Evolutionary conservation across 805 yeast genomes (phyloP), one percentile per base, ranked within the genome.

Genomic region (Metschnikowia matae): DNA sequence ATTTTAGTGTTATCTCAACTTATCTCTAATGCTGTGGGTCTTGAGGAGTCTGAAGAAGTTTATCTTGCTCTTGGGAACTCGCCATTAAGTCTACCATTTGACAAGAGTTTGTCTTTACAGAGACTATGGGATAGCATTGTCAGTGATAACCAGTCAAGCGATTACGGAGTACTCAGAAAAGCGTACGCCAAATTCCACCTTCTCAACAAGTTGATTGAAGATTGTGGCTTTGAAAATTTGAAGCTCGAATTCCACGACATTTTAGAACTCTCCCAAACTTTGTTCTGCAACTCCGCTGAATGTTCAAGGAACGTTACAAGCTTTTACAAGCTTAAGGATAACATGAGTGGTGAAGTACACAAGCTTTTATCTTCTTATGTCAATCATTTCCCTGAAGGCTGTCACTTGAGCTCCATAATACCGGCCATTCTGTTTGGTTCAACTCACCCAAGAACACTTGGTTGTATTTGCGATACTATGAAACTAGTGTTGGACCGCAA

Each of bases 271-370:
- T 54, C 59, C 13, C 37, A 48, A 4, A 37, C 29, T 4, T 40
- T 68, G 6, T 56, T 68, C 29, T 36, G 32, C n/a, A 62, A 62
- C 32, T 52, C 69, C 0, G 36, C 50, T 6, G 58, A 54, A 18
- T 53, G 60, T 17, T 46, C 64, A 15, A 67, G 59, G 49, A 49
- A 60, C 1, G 63, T 64, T 1, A 57, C 59, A 17, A 57, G 66
- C 43, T 77, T 75, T 51, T 77, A 79, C 54, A 79, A 75, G 55
- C 58, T 70, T 4, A 72, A 67, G 48, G 80, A 77, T 46, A 65
- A 61, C n/a, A 63, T 71, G 3, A 57, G 52, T 43, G 76, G 77
- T 3, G 64, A 63, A 36, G 59, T 63, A 37, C 66, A 59, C 54
- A 54, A 52, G 38, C 44, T 47, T 6, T 15, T 55, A 11, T 21